phyloP scores from a whole-genome alignment of 495 filamentous ascomycete species.

The Sabuloglossum arenarium region DNA sequence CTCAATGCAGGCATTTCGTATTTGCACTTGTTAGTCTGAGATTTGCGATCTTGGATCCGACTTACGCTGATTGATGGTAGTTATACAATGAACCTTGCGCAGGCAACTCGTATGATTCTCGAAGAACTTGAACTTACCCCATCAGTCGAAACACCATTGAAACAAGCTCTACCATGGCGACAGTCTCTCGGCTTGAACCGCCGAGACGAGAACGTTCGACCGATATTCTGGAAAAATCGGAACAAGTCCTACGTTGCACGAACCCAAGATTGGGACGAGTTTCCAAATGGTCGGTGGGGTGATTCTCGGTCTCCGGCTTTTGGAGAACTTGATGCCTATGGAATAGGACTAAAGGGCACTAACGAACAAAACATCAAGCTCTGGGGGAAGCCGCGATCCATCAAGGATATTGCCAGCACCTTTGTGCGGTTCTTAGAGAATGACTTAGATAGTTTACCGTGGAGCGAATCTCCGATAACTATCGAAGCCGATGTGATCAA shows the following conservation, averaged over 20 bases:
- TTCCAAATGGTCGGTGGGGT: conserved; percentile 97
- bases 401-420: conserved; percentile 60
- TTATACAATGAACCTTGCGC: conserved; percentile 98
- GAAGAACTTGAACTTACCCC: conserved; percentile 71
- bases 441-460: conserved; percentile 65
- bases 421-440: conserved; percentile 70
- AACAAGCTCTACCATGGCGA: conserved; percentile 82
- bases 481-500: conserved; percentile 61
- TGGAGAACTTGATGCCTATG: conserved; percentile 89
- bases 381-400: conserved; percentile 68
- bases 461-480: conserved; percentile 80
- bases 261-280: conserved; percentile 98
- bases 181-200: conserved; percentile 78
- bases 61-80: conserved; percentile 13
- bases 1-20: conserved; percentile 64
- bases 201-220: conserved; percentile 84
- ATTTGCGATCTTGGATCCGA: background rate
- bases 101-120: conserved; percentile 81
- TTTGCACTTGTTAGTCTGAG: conserved; percentile 55
- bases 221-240: conserved; percentile 97
- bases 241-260: conserved; percentile 87
- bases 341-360: conserved; percentile 84
- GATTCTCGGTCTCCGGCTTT: conserved; percentile 94
- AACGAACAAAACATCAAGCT: conserved; percentile 93
- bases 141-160: conserved; percentile 49